Evolutionary conservation across 179 eudicot genomes (phyloP).

Genomic region (Monotropa hypopitys): DNA sequence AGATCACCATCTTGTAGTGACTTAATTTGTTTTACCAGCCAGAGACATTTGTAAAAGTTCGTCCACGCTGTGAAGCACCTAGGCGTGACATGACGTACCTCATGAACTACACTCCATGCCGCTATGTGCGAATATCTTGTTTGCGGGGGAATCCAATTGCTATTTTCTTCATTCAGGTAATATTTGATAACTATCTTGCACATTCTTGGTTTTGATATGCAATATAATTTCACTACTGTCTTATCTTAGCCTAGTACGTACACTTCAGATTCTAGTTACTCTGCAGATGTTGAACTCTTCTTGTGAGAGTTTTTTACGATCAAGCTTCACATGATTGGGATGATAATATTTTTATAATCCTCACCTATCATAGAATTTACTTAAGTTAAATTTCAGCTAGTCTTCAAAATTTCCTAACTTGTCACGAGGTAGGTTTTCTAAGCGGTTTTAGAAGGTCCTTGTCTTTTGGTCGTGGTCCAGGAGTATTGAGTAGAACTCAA

Average conservation of each 20-base stretch:
- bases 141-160: constrained; percentile 84
- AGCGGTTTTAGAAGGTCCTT: background rate
- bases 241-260: background rate
- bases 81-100: constrained; percentile 70
- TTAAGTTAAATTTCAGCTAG: background rate
- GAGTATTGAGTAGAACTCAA: background rate
- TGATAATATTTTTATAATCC: background rate
- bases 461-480: background rate
- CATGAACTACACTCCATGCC: constrained; percentile 73
- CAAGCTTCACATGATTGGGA: background rate
- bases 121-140: constrained; percentile 77
- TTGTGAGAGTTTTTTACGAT: background rate
- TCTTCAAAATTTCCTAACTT: background rate
- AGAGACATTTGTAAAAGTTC: constrained; percentile 66
- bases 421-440: background rate
- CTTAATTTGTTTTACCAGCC: constrained; percentile 34
- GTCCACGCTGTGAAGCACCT: constrained; percentile 84
- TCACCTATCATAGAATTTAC: background rate
- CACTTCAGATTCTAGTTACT: background rate
- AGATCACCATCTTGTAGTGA: background rate
- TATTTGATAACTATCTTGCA: constrained; percentile 4
- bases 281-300: constrained; percentile 5
- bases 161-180: constrained; percentile 72
- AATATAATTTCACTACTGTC: background rate
- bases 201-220: constrained; percentile 1